Conservation (phyloP, 1,284 basidiomycete species). For the Cutaneotrichosporon cavernicola region DNA sequence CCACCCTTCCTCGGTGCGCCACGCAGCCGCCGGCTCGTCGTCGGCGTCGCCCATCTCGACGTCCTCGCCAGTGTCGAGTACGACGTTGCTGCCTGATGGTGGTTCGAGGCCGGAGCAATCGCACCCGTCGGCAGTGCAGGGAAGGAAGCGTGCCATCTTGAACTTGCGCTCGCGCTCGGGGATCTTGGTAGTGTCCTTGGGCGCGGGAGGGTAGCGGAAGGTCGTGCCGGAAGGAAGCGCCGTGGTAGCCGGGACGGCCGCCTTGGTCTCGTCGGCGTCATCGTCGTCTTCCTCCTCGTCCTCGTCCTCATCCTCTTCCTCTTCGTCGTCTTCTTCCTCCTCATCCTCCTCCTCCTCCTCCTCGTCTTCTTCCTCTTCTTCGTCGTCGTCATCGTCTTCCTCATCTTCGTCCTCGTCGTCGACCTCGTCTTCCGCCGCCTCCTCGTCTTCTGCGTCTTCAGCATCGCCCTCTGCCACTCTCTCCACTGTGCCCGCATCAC, state of each 20-base stretch:
- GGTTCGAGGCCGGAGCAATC: constrained; percentile 69
- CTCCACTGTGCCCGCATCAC: neutral
- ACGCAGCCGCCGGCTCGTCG: constrained; percentile 36
- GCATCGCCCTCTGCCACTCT: neutral
- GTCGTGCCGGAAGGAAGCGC: constrained; percentile 10
- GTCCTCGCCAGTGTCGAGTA: constrained; percentile 59
- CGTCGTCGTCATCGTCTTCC: constrained; percentile 2
- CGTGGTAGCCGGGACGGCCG: constrained; percentile 2
- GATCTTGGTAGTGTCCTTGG: constrained; percentile 35
- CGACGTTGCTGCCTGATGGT: constrained; percentile 60
- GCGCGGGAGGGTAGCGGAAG: constrained; percentile 41
- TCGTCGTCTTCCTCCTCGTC: constrained; percentile 15
- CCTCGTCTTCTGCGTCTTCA: constrained; percentile 3
- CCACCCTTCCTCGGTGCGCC: constrained; percentile 55
- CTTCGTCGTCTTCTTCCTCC: constrained; percentile 2
- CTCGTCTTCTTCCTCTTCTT: neutral
- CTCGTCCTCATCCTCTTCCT: constrained; percentile 3
- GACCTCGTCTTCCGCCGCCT: neutral
- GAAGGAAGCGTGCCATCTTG: constrained; percentile 49
- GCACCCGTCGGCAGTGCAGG: constrained; percentile 55
- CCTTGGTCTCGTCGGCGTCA: constrained; percentile 23
- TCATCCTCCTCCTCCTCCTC: constrained; percentile 2
- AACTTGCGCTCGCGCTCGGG: constrained; percentile 42
- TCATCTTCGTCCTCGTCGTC: constrained; percentile 1
- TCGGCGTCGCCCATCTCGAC: constrained; percentile 60